Conservation (phyloP, 192 early-diverging fungal genomes). For the Coemansia sp. region DNA sequence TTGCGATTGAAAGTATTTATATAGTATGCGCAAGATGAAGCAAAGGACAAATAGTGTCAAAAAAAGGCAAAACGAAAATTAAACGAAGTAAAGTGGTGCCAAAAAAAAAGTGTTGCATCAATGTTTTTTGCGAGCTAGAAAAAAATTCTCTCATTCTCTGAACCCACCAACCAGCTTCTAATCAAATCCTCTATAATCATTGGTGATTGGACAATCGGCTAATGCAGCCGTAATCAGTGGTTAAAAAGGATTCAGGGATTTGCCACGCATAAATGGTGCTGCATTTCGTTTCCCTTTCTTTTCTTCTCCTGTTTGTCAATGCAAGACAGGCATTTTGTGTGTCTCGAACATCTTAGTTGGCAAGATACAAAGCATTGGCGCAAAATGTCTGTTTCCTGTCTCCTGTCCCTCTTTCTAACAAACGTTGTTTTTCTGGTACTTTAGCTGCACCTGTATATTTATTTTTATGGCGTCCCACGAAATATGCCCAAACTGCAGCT, state of each 20-base stretch:
- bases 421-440: background rate
- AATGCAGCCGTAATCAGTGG: background rate
- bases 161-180: too few species aligned
- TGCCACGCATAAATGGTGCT: too few species aligned
- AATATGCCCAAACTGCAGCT: slow-evolving; percentile 47
- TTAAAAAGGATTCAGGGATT: background rate
- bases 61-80: background rate
- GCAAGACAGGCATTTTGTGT: too few species aligned
- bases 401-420: background rate
- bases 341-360: background rate
- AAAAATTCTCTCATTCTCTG: background rate
- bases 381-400: background rate
- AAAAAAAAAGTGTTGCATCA: background rate
- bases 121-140: background rate
- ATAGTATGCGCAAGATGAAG: background rate
- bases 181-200: background rate
- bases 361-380: background rate
- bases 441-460: background rate
- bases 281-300: too few species aligned
- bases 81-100: background rate
- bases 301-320: too few species aligned
- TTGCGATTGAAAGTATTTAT: background rate
- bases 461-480: slow-evolving; percentile 18
- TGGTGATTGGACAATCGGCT: background rate
- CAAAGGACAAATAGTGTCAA: slow-evolving; percentile 1